phyloP scores from a whole-genome alignment of 805 yeast genomes.

The Metschnikowia arizonensis region DNA sequence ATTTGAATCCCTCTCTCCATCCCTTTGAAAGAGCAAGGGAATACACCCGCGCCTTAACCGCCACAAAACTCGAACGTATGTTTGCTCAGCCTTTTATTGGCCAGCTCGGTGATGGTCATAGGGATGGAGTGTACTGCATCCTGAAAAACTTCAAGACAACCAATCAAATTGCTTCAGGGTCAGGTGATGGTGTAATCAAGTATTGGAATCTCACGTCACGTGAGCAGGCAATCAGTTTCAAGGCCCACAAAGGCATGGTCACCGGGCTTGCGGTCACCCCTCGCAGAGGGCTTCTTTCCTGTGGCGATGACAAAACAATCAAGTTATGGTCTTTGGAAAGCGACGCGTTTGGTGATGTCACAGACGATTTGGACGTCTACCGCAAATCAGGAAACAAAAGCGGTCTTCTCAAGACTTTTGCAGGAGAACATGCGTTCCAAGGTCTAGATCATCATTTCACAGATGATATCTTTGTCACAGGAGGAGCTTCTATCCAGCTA shows the following conservation, averaged over 20 bases:
- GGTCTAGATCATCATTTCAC: slow-evolving; percentile 82
- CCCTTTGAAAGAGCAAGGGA: slow-evolving; percentile 97
- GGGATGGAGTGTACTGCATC: slow-evolving; percentile 87
- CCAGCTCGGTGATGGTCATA: slow-evolving; percentile 90
- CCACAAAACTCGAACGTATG: slow-evolving; percentile 92
- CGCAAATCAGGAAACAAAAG: slow-evolving; percentile 23
- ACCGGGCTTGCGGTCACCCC: slow-evolving; percentile 78
- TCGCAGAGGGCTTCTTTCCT: slow-evolving; percentile 57
- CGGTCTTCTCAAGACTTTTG: slow-evolving; percentile 72
- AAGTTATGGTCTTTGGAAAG: slow-evolving; percentile 81
- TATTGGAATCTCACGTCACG: slow-evolving; percentile 88
- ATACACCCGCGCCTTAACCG: slow-evolving; percentile 89
- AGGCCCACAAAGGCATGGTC: slow-evolving; percentile 88
- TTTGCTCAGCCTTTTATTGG: slow-evolving; percentile 97
- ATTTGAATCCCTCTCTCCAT: slow-evolving; percentile 88
- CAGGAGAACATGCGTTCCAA: slow-evolving; percentile 80
- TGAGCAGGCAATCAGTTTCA: slow-evolving; percentile 68
- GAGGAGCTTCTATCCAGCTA: slow-evolving; percentile 83
- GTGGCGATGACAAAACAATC: slow-evolving; percentile 87
- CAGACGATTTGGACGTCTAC: slow-evolving; percentile 31
- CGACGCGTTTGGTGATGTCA: slow-evolving; percentile 44
- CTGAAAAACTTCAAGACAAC: slow-evolving; percentile 72
- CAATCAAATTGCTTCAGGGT: slow-evolving; percentile 80
- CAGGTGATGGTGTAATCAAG: slow-evolving; percentile 93
- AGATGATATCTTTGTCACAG: slow-evolving; percentile 78